phyloP scores from a whole-genome alignment of 257 asterid genomes.

The Capsicum rhomboideum region DNA sequence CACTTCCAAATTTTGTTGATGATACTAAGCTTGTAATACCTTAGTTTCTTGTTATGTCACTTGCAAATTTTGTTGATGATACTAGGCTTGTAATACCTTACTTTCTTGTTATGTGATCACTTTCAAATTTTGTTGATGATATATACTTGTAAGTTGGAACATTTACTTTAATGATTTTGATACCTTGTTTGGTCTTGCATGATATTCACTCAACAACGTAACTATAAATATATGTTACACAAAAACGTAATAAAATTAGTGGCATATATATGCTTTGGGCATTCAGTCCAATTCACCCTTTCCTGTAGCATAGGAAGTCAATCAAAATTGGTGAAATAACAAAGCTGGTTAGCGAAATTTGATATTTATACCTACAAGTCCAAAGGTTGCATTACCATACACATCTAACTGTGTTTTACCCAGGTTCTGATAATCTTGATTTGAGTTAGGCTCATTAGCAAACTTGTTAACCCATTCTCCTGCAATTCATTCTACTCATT shows the following conservation, averaged over 20 bases:
- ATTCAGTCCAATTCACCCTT: too few relatives aligned
- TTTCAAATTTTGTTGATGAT: too few relatives aligned
- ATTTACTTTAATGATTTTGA: background rate
- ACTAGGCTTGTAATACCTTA: background rate
- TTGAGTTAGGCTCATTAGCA: background rate
- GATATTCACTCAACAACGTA: background rate
- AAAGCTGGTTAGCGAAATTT: background rate
- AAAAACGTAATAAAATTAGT: background rate
- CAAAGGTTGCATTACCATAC: conserved; percentile 32
- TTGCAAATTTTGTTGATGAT: background rate
- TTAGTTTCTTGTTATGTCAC: background rate
- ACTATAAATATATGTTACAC: background rate
- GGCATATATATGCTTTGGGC: background rate
- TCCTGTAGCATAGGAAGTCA: too few relatives aligned
- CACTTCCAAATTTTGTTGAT: background rate
- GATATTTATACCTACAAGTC: background rate
- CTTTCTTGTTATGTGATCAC: background rate
- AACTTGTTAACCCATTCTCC: background rate
- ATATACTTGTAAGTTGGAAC: too few relatives aligned
- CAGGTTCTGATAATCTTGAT: conserved; percentile 26
- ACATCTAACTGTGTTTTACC: conserved; percentile 17
- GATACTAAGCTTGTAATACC: background rate
- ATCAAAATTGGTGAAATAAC: background rate
- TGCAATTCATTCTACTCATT: conserved; percentile 10
- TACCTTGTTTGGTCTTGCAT: background rate